Conservation (phyloP, 495 filamentous ascomycete species). For the Penicillium goetzii region DNA sequence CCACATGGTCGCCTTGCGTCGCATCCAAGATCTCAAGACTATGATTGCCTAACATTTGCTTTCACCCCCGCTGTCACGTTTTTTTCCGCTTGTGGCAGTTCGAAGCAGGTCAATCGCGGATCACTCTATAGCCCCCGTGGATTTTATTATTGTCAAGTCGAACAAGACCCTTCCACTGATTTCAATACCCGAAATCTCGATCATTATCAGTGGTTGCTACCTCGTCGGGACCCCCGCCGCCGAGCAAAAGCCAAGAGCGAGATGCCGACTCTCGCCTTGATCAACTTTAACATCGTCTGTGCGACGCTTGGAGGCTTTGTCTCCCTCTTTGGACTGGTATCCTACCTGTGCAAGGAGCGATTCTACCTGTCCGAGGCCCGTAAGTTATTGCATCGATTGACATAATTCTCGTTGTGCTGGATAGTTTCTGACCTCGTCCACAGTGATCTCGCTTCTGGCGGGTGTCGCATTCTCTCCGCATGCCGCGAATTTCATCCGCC, state of each 20-base stretch:
- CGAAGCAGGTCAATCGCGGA: constrained; percentile 7
- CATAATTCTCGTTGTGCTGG: background rate
- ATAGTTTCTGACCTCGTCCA: constrained; percentile 10
- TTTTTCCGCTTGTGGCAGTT: constrained; percentile 12
- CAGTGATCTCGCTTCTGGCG: constrained; percentile 82
- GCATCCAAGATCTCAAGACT: constrained; percentile 22
- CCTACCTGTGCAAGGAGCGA: constrained; percentile 85
- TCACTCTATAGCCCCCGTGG: background rate
- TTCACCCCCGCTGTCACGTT: constrained; percentile 10
- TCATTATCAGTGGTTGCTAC: background rate
- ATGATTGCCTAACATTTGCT: constrained; percentile 54
- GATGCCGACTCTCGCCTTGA: constrained; percentile 79
- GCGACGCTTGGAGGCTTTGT: constrained; percentile 86
- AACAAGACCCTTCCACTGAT: background rate
- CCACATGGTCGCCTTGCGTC: constrained; percentile 31
- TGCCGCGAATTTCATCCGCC: constrained; percentile 76
- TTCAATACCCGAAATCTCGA: background rate
- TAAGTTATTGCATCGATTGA: constrained; percentile 46
- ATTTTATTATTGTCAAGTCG: background rate
- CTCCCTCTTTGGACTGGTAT: constrained; percentile 84
- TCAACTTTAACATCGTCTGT: constrained; percentile 89
- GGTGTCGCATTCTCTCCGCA: constrained; percentile 79
- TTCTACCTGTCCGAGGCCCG: constrained; percentile 91
- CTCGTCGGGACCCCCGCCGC: background rate
- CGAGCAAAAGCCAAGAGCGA: constrained; percentile 21